These are phyloP conservation scores for Chalciporus piperatoides DNA, from an alignment of 1,284 basidiomycete species.

Conservation along the genomic window DNA sequence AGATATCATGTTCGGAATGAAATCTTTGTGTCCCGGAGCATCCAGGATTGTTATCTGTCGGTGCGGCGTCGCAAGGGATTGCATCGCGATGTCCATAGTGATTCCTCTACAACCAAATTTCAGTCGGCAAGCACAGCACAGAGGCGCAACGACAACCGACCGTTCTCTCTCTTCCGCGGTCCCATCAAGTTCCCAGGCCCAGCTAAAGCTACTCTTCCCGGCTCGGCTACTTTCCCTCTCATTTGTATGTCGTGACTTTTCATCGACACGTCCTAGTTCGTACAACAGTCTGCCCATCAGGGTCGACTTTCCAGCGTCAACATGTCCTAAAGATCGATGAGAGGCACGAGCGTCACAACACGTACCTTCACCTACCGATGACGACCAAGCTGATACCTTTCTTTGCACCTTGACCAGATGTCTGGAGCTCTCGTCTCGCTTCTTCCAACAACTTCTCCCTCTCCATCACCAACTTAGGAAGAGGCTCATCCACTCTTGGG, in stretches of 20 bases:
- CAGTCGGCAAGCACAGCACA: slow-evolving; percentile 3
- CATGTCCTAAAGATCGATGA: slow-evolving; percentile 62
- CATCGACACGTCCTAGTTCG: slow-evolving; percentile 85
- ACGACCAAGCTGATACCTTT: slow-evolving; percentile 86
- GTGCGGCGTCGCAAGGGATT: slow-evolving; percentile 75
- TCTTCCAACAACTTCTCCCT: slow-evolving; percentile 86
- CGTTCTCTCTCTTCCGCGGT: slow-evolving; percentile 90
- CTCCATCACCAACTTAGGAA: slow-evolving; percentile 67
- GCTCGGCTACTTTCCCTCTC: slow-evolving; percentile 88
- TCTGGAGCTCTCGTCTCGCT: slow-evolving; percentile 56
- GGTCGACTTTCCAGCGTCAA: slow-evolving; percentile 98
- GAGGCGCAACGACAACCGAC: slow-evolving; percentile 42
- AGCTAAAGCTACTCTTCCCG: slow-evolving; percentile 94
- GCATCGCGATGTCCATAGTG: slow-evolving; percentile 95
- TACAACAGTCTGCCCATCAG: slow-evolving; percentile 94
- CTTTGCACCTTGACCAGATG: slow-evolving; percentile 54
- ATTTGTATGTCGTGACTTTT: slow-evolving; percentile 81
- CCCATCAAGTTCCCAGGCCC: slow-evolving; percentile 97
- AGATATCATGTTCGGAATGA: slow-evolving; percentile 99
- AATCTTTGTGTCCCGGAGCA: slow-evolving; percentile 96
- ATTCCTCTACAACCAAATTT: slow-evolving; percentile 65
- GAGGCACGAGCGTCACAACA: slow-evolving; percentile 4
- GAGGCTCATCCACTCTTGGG: slow-evolving; percentile 49
- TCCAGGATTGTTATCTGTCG: slow-evolving; percentile 90
- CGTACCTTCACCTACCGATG: slow-evolving; percentile 64